Conservation (phyloP, 306 rosid species). For the Acmispon strigosus region DNA sequence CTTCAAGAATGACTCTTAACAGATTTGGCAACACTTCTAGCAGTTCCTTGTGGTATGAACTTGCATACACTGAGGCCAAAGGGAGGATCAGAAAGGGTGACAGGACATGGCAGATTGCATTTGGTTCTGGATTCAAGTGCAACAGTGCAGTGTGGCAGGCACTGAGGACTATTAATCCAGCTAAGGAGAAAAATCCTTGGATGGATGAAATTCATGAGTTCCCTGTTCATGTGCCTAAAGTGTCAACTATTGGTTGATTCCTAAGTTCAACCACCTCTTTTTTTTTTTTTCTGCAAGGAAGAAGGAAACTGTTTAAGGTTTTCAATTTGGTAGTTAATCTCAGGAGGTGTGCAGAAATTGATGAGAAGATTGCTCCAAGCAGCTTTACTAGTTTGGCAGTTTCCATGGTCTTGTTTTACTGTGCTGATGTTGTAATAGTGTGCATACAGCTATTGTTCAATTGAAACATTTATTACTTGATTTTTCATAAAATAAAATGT, state of each 20-base stretch:
- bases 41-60: slow-evolving; percentile 81
- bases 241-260: slow-evolving; percentile 11
- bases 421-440: slow-evolving; percentile 13
- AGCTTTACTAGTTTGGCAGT: slow-evolving; percentile 1
- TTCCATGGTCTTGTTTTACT: slow-evolving; percentile 16
- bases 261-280: not conserved
- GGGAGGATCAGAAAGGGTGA: slow-evolving; percentile 73
- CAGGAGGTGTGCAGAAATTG: slow-evolving; percentile 16
- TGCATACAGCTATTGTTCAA: slow-evolving; percentile 7
- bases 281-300: not conserved
- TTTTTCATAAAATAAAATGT: slow-evolving; percentile 19
- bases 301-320: not conserved
- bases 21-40: slow-evolving; percentile 84
- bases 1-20: slow-evolving; percentile 73
- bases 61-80: slow-evolving; percentile 75
- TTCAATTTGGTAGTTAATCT: slow-evolving; percentile 1
- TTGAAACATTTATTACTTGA: slow-evolving; percentile 17
- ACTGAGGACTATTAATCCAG: slow-evolving; percentile 57
- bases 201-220: slow-evolving; percentile 75
- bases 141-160: slow-evolving; percentile 88
- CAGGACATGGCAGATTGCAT: slow-evolving; percentile 82
- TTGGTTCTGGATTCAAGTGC: slow-evolving; percentile 87
- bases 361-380: not conserved
- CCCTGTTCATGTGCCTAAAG: slow-evolving; percentile 56
- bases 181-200: slow-evolving; percentile 80